Evolutionary conservation across 805 yeast species (phyloP).

Genomic region (Hanseniaspora nectarophila): DNA sequence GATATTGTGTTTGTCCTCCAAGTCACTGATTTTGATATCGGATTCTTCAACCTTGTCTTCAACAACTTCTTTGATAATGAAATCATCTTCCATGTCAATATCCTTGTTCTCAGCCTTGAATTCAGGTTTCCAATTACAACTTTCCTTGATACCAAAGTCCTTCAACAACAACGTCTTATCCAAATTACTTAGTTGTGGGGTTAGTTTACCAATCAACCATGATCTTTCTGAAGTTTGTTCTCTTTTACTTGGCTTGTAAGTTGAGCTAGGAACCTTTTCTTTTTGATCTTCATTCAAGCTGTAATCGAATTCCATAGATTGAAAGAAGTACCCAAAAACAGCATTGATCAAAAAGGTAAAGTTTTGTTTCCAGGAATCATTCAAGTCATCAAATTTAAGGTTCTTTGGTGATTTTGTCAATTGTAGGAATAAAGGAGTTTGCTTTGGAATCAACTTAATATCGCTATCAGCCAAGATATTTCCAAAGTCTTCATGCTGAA

Average conservation of each 20-base stretch:
- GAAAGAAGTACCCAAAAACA: constrained; percentile 64
- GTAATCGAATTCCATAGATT: constrained; percentile 51
- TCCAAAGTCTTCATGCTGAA: constrained; percentile 35
- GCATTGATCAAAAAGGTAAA: constrained; percentile 48
- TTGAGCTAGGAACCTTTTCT: constrained; percentile 10
- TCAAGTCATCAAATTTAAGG: not conserved
- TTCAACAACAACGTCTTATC: constrained; percentile 44
- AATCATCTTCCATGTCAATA: constrained; percentile 17
- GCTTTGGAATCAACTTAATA: not conserved
- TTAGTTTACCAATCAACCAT: constrained; percentile 82
- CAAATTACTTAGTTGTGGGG: constrained; percentile 64
- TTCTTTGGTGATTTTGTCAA: not conserved
- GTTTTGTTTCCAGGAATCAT: constrained; percentile 6
- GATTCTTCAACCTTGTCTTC: constrained; percentile 5
- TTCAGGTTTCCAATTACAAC: constrained; percentile 13
- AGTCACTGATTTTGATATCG: not conserved
- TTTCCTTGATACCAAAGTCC: constrained; percentile 15
- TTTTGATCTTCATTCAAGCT: constrained; percentile 8
- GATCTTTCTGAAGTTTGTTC: constrained; percentile 72
- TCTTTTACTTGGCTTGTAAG: constrained; percentile 25
- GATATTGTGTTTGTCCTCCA: constrained; percentile 18
- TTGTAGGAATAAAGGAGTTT: not conserved
- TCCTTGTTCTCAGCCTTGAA: constrained; percentile 17
- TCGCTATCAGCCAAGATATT: constrained; percentile 15
- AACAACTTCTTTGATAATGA: constrained; percentile 10